These are phyloP conservation scores for Trichosporon inkin DNA, from an alignment of 1,284 basidiomycete genomes.

Conservation along the genomic window DNA sequence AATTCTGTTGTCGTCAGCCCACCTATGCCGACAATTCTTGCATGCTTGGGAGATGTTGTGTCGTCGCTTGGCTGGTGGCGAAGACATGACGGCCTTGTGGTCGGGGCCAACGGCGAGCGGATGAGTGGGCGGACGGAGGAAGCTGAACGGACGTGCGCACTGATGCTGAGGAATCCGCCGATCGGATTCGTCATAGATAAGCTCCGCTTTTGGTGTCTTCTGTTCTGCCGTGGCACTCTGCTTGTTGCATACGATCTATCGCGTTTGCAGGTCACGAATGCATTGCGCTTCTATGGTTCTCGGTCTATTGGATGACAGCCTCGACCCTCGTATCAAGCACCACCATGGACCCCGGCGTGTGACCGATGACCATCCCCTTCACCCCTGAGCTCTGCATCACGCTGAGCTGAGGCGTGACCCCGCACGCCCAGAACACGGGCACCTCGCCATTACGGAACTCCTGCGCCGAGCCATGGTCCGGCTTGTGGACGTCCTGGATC, in stretches of 20 bases:
- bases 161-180: too few relatives aligned
- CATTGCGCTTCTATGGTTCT: too few relatives aligned
- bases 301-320: constrained; percentile 15
- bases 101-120: not conserved
- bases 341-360: constrained; percentile 41
- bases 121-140: not conserved
- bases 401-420: constrained; percentile 37
- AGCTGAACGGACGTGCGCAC: not conserved
- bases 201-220: not conserved
- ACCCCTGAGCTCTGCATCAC: constrained; percentile 27
- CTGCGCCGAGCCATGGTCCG: constrained; percentile 36
- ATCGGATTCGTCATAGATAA: not conserved
- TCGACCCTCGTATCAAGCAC: constrained; percentile 28
- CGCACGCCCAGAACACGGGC: constrained; percentile 44
- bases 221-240: too few relatives aligned
- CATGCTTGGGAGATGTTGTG: constrained; percentile 17
- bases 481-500: constrained; percentile 28
- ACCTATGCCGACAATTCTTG: constrained; percentile 20
- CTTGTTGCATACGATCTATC: too few relatives aligned
- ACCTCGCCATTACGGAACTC: constrained; percentile 34
- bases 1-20: not conserved
- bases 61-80: not conserved
- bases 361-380: constrained; percentile 29
- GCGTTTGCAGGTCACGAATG: too few relatives aligned
- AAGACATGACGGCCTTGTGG: not conserved